Conservation (phyloP, 2,329 filamentous ascomycete species). For the Aaosphaeria pasadenensis region DNA sequence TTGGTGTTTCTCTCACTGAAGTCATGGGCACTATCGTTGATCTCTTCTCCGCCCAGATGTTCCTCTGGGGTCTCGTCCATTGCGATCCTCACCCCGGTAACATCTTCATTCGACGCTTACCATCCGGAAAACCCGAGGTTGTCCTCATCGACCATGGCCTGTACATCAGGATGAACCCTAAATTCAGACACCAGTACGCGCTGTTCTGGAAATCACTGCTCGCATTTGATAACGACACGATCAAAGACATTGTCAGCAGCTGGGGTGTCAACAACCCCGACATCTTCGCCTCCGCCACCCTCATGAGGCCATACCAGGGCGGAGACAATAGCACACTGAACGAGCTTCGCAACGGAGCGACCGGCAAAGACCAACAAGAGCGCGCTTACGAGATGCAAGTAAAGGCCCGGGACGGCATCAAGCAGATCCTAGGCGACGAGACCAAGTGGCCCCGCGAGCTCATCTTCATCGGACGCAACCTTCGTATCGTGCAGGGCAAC, state of each 20-base stretch:
- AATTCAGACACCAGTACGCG: constrained; percentile 82
- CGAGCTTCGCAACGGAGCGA: constrained; percentile 54
- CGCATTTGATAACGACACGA: constrained; percentile 85
- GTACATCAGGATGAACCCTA: constrained; percentile 84
- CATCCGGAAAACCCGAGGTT: constrained; percentile 79
- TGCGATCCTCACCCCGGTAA: constrained; percentile 98
- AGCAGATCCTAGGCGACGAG: constrained; percentile 78
- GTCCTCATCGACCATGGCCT: constrained; percentile 97
- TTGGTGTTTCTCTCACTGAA: constrained; percentile 77
- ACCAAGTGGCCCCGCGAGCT: constrained; percentile 87
- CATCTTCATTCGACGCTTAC: constrained; percentile 86
- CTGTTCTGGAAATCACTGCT: constrained; percentile 92
- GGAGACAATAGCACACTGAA: constrained; percentile 67
- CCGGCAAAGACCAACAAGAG: constrained; percentile 54
- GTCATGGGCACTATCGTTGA: constrained; percentile 98
- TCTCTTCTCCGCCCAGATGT: constrained; percentile 96
- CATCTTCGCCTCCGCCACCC: constrained; percentile 84
- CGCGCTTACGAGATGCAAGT: constrained; percentile 77
- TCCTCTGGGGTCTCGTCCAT: constrained; percentile 92
- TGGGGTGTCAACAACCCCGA: constrained; percentile 92
- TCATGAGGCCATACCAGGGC: constrained; percentile 87
- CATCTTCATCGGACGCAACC: constrained; percentile 86
- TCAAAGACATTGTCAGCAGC: constrained; percentile 65
- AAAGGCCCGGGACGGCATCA: constrained; percentile 68
- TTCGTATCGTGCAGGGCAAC: constrained; percentile 90